Evolutionary conservation across 306 rosid species (phyloP).

Genomic region (Luffa acutangula): DNA sequence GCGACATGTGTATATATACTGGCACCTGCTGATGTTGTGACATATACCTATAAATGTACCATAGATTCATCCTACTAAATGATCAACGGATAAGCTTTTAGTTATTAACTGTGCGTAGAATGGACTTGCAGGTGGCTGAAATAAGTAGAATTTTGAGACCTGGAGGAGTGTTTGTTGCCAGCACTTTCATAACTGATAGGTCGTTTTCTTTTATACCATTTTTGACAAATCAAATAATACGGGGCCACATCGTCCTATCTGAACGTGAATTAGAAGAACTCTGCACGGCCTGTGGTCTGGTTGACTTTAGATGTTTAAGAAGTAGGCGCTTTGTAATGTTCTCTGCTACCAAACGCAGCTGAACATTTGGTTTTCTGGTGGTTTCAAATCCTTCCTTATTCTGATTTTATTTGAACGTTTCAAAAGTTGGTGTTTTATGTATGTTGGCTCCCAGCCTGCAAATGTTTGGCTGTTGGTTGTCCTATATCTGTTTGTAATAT

Average conservation of each 20-base stretch:
- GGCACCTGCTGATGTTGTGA: not conserved
- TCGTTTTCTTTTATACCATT: constrained; percentile 46
- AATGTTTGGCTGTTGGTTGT: not conserved
- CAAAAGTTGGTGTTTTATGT: not conserved
- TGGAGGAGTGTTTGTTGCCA: constrained; percentile 87
- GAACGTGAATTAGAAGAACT: constrained; percentile 76
- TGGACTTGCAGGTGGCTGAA: constrained; percentile 67
- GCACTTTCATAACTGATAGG: constrained; percentile 65
- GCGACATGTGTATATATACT: not conserved
- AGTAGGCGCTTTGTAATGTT: constrained; percentile 69
- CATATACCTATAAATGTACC: not conserved
- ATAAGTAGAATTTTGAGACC: constrained; percentile 78
- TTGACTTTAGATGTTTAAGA: constrained; percentile 45
- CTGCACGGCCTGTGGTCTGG: constrained; percentile 60
- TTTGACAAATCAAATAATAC: constrained; percentile 34
- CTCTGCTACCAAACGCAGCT: constrained; percentile 58
- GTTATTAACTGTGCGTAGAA: constrained; percentile 1
- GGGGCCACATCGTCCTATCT: constrained; percentile 38
- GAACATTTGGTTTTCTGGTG: constrained; percentile 14
- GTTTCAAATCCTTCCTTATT: not conserved
- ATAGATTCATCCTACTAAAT: not conserved
- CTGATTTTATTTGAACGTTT: not conserved
- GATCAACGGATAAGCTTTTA: not conserved
- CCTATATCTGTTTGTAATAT: not conserved
- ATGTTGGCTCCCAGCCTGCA: not conserved